A percentile compares a stretch with the other conserved stretches of the same genome.
Conservation (phyloP, 228 moss, liverwort and hornwort species). For the Sphagnum fallax region DNA sequence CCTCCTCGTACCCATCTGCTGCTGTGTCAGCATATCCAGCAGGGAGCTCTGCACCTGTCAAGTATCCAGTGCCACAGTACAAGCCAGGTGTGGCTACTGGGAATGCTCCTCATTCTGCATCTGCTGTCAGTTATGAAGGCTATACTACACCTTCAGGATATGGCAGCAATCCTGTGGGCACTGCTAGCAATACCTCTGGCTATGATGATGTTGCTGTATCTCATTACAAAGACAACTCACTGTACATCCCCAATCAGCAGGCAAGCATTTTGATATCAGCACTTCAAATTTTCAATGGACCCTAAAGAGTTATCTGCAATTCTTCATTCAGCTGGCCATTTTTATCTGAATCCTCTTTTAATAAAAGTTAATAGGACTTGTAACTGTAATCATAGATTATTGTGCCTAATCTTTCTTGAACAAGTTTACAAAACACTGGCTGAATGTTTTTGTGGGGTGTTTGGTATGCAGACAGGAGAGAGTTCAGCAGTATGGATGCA, state of each 20-base stretch:
- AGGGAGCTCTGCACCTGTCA: conserved; percentile 56
- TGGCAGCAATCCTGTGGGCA: conserved; percentile 47
- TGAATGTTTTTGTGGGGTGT: no score
- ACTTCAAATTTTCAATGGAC: no score
- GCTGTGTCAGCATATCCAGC: conserved; percentile 58
- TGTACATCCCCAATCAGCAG: conserved; percentile 15
- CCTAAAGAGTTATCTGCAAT: no score
- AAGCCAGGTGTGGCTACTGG: conserved; percentile 50
- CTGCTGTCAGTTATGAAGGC: conserved; percentile 70
- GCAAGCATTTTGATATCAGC: not conserved
- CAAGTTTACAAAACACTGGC: no score
- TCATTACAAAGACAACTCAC: conserved; percentile 23
- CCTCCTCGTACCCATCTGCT: conserved; percentile 57
- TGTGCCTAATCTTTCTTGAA: no score
- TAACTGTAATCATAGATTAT: no score
- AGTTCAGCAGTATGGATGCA: conserved; percentile 69
- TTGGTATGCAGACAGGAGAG: not conserved
- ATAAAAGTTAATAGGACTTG: no score
- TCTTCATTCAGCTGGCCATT: no score
- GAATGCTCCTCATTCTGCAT: conserved; percentile 62
- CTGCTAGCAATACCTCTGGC: conserved; percentile 59
- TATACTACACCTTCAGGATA: conserved; percentile 75
- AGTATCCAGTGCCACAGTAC: conserved; percentile 82
- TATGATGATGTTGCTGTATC: conserved; percentile 5
- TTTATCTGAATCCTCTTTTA: no score